phyloP scores from a whole-genome alignment of 306 rosid genomes.

The Begonia fuchsioides region DNA sequence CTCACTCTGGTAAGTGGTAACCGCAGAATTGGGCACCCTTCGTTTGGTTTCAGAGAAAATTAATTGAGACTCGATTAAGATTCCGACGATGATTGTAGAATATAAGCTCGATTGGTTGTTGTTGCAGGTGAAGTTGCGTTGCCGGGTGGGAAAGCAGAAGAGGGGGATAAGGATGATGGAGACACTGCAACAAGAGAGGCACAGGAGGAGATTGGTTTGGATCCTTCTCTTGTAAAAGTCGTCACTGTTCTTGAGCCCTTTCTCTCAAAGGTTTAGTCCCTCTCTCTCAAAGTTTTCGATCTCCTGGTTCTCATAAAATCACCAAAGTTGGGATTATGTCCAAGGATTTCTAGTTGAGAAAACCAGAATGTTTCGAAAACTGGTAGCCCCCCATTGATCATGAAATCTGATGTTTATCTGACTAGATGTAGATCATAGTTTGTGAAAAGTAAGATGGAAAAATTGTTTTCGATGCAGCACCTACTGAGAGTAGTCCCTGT shows the following conservation, averaged over 20 bases:
- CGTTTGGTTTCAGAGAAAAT: too few relatives aligned
- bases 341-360: too few relatives aligned
- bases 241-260: slow-evolving; percentile 84
- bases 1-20: slow-evolving; percentile 90
- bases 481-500: slow-evolving; percentile 84
- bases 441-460: background rate
- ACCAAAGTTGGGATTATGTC: too few relatives aligned
- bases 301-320: too few relatives aligned
- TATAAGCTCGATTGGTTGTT: background rate
- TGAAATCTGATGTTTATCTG: too few relatives aligned
- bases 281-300: background rate
- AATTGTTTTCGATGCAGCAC: slow-evolving; percentile 31
- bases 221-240: slow-evolving; percentile 62
- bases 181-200: slow-evolving; percentile 94
- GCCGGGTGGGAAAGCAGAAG: slow-evolving; percentile 94
- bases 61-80: too few relatives aligned
- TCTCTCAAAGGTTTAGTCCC: slow-evolving; percentile 60
- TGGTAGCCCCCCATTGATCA: too few relatives aligned
- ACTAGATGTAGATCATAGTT: too few relatives aligned
- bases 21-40: background rate
- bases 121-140: slow-evolving; percentile 79
- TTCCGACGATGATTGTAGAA: too few relatives aligned
- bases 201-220: slow-evolving; percentile 80
- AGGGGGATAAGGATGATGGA: slow-evolving; percentile 77
- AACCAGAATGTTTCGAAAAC: too few relatives aligned